These are phyloP conservation scores for Naematelia encephala DNA, from an alignment of 768 basidiomycete species.

Conservation along the genomic window DNA sequence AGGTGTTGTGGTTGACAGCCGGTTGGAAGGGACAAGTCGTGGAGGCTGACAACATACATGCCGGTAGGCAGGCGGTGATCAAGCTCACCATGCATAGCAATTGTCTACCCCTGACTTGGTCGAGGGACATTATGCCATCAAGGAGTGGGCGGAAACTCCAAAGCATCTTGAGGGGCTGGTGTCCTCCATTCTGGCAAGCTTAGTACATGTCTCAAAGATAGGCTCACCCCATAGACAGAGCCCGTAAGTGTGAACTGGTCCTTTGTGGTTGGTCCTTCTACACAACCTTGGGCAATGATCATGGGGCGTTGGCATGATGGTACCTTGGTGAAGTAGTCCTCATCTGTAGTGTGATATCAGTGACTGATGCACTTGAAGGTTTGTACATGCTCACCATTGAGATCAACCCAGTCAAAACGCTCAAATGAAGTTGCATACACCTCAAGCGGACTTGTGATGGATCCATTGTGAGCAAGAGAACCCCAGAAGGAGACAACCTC, in stretches of 20 bases:
- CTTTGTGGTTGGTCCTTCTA: neutral
- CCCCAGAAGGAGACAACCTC: constrained; percentile 4
- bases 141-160: neutral
- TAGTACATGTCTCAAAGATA: neutral
- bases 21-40: neutral
- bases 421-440: neutral
- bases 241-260: neutral
- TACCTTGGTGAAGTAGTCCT: constrained; percentile 3
- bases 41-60: neutral
- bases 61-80: neutral
- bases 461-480: neutral
- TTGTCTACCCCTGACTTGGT: neutral
- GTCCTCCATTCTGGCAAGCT: neutral
- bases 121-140: neutral
- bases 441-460: neutral
- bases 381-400: neutral
- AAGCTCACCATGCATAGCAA: neutral
- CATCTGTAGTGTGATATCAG: constrained; percentile 1
- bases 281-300: constrained; percentile 1
- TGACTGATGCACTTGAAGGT: neutral
- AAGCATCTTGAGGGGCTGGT: neutral
- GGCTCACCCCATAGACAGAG: neutral
- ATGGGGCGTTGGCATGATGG: neutral
- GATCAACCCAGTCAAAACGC: constrained; percentile 1
- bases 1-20: neutral